Percentiles rank a stretch among this genome's conserved stretches.
These are phyloP conservation scores for Tuctoria greenei DNA, from an alignment of 176 grass and related monocot genomes.

Conservation along the genomic window DNA sequence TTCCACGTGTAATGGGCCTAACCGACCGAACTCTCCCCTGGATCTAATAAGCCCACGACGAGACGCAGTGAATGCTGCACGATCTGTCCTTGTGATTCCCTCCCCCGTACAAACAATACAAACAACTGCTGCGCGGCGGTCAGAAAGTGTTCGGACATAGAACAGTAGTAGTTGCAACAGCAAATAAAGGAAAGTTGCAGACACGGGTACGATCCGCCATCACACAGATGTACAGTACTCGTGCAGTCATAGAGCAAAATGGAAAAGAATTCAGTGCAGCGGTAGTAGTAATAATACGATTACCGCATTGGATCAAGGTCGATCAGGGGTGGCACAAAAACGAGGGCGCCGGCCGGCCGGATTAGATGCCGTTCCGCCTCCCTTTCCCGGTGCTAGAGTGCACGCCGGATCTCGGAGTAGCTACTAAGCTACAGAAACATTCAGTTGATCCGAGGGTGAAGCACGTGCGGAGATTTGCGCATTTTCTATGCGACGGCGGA, in stretches of 20 bases:
- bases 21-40: background rate
- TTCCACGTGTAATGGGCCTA: background rate
- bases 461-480: background rate
- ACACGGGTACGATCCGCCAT: background rate
- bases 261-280: too few species aligned
- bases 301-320: background rate
- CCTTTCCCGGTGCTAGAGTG: too few species aligned
- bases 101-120: background rate
- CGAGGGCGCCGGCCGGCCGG: background rate
- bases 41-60: background rate
- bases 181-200: background rate
- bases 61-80: background rate
- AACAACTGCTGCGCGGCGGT: background rate
- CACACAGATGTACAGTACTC: background rate
- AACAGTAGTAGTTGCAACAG: conserved; percentile 13
- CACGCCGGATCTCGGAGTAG: background rate
- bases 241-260: background rate
- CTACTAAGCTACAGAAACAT: background rate
- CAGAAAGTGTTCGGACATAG: background rate
- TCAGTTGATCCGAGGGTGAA: conserved; percentile 19
- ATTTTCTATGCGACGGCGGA: background rate
- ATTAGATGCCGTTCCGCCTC: too few species aligned
- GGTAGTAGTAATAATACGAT: background rate
- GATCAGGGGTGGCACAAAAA: background rate
- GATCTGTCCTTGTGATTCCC: conserved; percentile 19